A percentile compares a stretch with the other conserved stretches of the same genome.
Evolutionary conservation across 441 rosid species (phyloP).

Genomic region (Syzygium syzygioides): DNA sequence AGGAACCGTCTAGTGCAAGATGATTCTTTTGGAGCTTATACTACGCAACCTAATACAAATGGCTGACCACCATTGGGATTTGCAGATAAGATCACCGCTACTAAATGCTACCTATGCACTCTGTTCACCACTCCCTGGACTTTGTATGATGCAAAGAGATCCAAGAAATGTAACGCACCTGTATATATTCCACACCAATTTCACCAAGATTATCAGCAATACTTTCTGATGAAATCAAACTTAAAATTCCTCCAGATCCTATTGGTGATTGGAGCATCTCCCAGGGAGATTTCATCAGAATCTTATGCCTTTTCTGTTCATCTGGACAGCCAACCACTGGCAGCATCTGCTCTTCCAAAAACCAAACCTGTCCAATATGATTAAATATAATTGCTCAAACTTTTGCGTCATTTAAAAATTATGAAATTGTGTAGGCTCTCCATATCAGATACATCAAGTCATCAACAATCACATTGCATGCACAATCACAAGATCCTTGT

Average conservation of each 20-base stretch:
- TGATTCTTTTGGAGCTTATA: not conserved
- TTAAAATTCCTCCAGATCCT: constrained; percentile 72
- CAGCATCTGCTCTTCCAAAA: constrained; percentile 67
- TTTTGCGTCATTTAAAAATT: not conserved
- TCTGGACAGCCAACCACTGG: constrained; percentile 53
- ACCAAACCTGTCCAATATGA: constrained; percentile 49
- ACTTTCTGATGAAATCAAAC: constrained; percentile 47
- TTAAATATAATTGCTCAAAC: not conserved
- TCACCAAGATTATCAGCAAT: constrained; percentile 45
- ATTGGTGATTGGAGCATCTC: constrained; percentile 75
- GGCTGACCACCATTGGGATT: not conserved
- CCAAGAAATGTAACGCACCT: constrained; percentile 37
- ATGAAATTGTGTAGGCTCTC: not conserved
- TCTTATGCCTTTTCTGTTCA: constrained; percentile 45
- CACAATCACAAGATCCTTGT: not conserved
- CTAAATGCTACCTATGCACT: not conserved
- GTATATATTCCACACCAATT: constrained; percentile 55
- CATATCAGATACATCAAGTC: not conserved
- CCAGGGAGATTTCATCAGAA: constrained; percentile 93
- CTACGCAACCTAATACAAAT: not conserved
- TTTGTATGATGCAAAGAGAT: not conserved
- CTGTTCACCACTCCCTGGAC: not conserved
- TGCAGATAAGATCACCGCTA: not conserved
- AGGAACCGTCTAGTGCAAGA: not conserved
- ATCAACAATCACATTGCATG: not conserved